Conservation (phyloP, 768 basidiomycete genomes). For the Calocera viscosa region DNA sequence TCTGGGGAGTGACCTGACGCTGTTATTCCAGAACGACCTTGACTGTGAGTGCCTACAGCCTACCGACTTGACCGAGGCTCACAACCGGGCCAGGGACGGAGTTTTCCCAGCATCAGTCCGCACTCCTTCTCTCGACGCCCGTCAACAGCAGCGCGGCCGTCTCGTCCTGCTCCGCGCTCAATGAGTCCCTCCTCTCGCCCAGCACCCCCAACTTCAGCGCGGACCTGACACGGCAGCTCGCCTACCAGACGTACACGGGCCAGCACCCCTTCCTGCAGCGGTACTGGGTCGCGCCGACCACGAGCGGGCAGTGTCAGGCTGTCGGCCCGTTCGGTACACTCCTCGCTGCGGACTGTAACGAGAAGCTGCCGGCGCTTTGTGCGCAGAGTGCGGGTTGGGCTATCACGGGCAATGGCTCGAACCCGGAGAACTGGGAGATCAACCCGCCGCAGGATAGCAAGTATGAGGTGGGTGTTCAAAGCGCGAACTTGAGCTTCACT, state of each 20-base stretch:
- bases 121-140: conserved; percentile 12
- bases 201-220: background rate
- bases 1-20: conserved; percentile 16
- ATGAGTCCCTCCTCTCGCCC: conserved; percentile 10
- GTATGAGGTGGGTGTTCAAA: background rate
- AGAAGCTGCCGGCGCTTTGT: conserved; percentile 10
- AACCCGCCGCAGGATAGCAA: background rate
- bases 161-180: conserved; percentile 10
- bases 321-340: background rate
- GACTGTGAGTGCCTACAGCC: conserved; percentile 19
- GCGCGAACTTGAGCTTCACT: conserved; percentile 9
- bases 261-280: conserved; percentile 11
- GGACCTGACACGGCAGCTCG: conserved; percentile 10
- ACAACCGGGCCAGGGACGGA: conserved; percentile 9
- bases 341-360: background rate
- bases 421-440: background rate
- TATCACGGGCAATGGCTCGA: background rate
- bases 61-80: background rate
- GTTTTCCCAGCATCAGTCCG: conserved; percentile 13
- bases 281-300: conserved; percentile 12
- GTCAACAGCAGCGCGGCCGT: conserved; percentile 8
- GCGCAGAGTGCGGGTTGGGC: conserved; percentile 12
- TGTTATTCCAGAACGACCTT: conserved; percentile 29
- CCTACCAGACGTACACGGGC: conserved; percentile 2
- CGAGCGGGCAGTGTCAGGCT: background rate